Evolutionary conservation across 163 green algal genomes (phyloP), one percentile per base, ranked within the genome.

Genomic region (Trebouxiophyceae sp.): DNA sequence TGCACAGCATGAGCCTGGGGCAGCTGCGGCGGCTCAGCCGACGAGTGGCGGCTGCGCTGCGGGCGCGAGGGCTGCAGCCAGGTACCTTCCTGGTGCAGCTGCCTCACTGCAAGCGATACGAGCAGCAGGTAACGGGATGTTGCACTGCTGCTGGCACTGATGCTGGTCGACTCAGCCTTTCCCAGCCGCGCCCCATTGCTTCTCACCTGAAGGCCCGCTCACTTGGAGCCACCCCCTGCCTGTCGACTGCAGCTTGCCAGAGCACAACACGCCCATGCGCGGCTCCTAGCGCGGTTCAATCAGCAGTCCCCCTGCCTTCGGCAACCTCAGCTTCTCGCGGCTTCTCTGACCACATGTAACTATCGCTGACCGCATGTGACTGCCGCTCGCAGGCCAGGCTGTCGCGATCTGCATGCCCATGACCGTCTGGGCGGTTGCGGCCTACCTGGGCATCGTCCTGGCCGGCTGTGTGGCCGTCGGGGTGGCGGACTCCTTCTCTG

Each of bases 341-440:
- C n/a, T n/a, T n/a, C n/a, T n/a, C n/a, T n/a, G n/a, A n/a, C n/a
- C n/a, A n/a, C n/a, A n/a, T n/a, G n/a, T n/a, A n/a, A n/a, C n/a
- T n/a, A n/a, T n/a, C n/a, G n/a, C n/a, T n/a, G n/a, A n/a, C n/a
- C n/a, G n/a, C n/a, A n/a, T n/a, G n/a, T n/a, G n/a, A n/a, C n/a
- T n/a, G n/a, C n/a, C n/a, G n/a, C n/a, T 50, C 63, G 31, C 79
- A 89, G 87, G 88, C 1, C 73, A 78, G 33, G 70, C 77, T 0
- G 46, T 96, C 3, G 91, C 84, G 1, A 80, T 97, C n/a, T 76
- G 80, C 65, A 88, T 95, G 87, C 87, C 91, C 0, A 89, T 97
- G 71, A 89, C 74, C 3, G 71, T 77, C 3, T 62, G 80, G 16
- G 71, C 87, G 1, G 85, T 93, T 2, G 69, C 68, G 0, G 47